Percentiles rank a stretch among this genome's conserved stretches.
Conservation (phyloP, 2,329 filamentous ascomycete genomes). For the Shiraia bambusicola region DNA sequence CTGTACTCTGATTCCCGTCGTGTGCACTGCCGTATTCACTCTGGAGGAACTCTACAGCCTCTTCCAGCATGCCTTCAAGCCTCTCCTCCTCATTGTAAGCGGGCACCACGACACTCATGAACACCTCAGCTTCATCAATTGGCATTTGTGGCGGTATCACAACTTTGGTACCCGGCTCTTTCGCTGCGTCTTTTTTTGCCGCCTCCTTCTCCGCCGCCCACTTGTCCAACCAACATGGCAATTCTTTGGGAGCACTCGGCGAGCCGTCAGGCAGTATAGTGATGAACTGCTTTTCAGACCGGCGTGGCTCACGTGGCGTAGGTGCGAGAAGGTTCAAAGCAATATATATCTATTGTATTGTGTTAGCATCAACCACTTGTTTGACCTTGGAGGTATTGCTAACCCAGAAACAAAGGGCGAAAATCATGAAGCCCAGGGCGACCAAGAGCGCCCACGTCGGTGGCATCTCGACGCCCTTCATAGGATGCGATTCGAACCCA, state of each 20-base stretch:
- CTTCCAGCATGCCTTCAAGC: constrained; percentile 80
- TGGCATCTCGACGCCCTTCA: constrained; percentile 28
- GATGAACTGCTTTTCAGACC: constrained; percentile 82
- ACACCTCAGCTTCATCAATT: constrained; percentile 76
- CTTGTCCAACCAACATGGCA: constrained; percentile 90
- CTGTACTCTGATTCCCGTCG: constrained; percentile 62
- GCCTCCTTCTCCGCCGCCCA: constrained; percentile 60
- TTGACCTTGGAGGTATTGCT: constrained; percentile 1
- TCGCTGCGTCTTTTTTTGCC: constrained; percentile 35
- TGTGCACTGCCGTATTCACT: constrained; percentile 64
- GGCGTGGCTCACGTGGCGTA: constrained; percentile 69
- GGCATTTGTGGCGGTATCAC: constrained; percentile 46
- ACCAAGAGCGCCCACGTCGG: constrained; percentile 36
- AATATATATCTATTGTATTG: constrained; percentile 58
- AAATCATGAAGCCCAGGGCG: constrained; percentile 24
- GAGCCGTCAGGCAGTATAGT: constrained; percentile 69
- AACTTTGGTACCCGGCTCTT: constrained; percentile 22
- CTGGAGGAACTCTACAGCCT: constrained; percentile 86
- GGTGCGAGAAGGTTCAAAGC: constrained; percentile 76
- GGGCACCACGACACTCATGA: constrained; percentile 88
- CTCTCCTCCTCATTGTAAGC: constrained; percentile 93
- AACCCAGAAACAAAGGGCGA: constrained; percentile 35
- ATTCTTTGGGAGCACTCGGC: constrained; percentile 54
- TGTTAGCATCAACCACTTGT: constrained; percentile 3
- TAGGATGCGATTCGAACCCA: constrained; percentile 31